Percentiles rank a stretch among this genome's conserved stretches.
Conservation (phyloP, 345 rosid genomes). For the Gossypium rotundifolium region DNA sequence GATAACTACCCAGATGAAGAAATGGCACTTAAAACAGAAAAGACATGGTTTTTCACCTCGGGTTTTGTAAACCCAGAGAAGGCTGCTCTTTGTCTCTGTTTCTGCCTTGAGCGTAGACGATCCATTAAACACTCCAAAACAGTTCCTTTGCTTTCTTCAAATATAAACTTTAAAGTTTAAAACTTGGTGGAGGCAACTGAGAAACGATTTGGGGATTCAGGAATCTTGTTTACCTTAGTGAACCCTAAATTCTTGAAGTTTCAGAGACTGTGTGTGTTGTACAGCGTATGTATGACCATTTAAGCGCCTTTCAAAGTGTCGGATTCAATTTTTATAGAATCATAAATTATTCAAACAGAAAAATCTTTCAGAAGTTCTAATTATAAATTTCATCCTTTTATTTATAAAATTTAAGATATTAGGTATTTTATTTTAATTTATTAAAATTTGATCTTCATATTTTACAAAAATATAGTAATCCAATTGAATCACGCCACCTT, state of each 20-base stretch:
- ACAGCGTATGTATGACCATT: not conserved
- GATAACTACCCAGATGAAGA: not conserved
- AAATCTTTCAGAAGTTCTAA: too few species aligned
- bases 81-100: not conserved
- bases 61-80: slow-evolving; percentile 5
- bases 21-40: not conserved
- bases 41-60: not conserved
- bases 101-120: not conserved
- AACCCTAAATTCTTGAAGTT: not conserved
- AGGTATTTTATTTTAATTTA: too few species aligned
- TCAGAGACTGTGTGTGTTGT: not conserved
- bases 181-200: not conserved
- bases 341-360: too few species aligned
- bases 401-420: too few species aligned
- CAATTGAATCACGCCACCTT: too few species aligned
- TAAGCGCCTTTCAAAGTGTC: not conserved
- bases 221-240: not conserved
- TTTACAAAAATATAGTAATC: too few species aligned
- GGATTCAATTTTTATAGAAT: not conserved
- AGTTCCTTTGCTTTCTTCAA: not conserved
- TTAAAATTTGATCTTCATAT: too few species aligned
- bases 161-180: not conserved
- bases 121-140: slow-evolving; percentile 2
- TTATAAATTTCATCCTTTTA: too few species aligned
- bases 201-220: not conserved